Conservation (phyloP, 1,284 basidiomycete species). For the Cystobasidium sp. region DNA sequence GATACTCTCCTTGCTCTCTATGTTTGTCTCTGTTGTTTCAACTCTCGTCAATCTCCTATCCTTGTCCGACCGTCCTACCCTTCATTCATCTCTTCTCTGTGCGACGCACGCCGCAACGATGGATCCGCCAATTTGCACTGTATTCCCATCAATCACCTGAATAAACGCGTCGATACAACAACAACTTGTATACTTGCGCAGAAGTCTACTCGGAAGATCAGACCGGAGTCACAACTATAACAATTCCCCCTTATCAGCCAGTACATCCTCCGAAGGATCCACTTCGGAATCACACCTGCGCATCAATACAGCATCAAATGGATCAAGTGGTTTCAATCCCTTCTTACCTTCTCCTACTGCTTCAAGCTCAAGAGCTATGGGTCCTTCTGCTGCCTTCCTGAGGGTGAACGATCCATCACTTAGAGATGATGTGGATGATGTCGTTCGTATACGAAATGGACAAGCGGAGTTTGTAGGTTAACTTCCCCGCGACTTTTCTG, state of each 20-base stretch:
- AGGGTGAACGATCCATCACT: slow-evolving; percentile 24
- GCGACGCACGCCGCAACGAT: neutral
- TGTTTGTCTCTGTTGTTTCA: neutral
- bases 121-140: too few relatives aligned
- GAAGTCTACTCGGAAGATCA: slow-evolving; percentile 6
- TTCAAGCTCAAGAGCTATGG: neutral
- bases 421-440: slow-evolving; percentile 28
- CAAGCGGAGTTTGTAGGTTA: slow-evolving; percentile 37
- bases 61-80: neutral
- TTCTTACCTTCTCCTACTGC: slow-evolving; percentile 17
- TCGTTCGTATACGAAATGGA: slow-evolving; percentile 17
- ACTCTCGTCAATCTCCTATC: neutral
- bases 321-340: slow-evolving; percentile 8
- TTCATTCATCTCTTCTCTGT: neutral
- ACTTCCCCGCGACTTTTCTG: neutral
- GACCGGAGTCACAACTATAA: slow-evolving; percentile 14
- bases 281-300: neutral
- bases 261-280: neutral
- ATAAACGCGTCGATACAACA: neutral
- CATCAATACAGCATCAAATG: slow-evolving; percentile 14
- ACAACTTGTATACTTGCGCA: too few relatives aligned
- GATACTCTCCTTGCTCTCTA: too few relatives aligned
- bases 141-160: too few relatives aligned
- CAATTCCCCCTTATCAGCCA: slow-evolving; percentile 4
- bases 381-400: slow-evolving; percentile 32